Evolutionary conservation across 2,329 filamentous ascomycete species (phyloP).

Genomic region (Cytospora piceae): DNA sequence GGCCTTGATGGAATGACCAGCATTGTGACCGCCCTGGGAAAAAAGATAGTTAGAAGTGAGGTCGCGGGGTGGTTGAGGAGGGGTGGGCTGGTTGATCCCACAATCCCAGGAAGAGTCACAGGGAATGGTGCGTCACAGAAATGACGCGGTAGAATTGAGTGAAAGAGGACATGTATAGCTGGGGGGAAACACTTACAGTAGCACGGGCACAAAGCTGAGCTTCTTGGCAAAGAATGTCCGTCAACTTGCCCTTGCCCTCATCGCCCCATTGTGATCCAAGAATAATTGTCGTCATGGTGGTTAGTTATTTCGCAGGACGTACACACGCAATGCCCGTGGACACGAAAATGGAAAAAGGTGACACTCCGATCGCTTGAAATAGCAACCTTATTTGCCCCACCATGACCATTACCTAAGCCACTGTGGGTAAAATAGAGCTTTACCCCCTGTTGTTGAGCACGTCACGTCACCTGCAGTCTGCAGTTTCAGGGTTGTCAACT

Average conservation of each 20-base stretch:
- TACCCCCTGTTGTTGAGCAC: background rate
- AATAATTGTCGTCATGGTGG: constrained; percentile 56
- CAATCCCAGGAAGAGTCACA: background rate
- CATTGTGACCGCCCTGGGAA: constrained; percentile 57
- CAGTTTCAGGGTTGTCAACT: no score
- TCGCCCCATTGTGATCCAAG: constrained; percentile 62
- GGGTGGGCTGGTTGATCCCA: no score
- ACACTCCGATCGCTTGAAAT: constrained; percentile 2
- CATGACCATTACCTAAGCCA: background rate
- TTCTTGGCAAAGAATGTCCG: constrained; percentile 57
- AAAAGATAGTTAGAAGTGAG: background rate
- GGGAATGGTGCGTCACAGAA: background rate
- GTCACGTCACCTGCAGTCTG: no score
- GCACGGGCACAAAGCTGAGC: constrained; percentile 61
- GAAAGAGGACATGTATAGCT: background rate
- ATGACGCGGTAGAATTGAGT: background rate
- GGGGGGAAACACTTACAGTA: constrained; percentile 40
- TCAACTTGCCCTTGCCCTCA: constrained; percentile 58
- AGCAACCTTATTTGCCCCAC: background rate
- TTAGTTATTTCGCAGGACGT: constrained; percentile 22
- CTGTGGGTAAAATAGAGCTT: background rate
- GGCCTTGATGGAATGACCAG: constrained; percentile 53
- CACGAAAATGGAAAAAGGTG: constrained; percentile 35
- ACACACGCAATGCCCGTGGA: constrained; percentile 28
- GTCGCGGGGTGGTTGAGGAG: no score